Percentiles rank a stretch among this genome's conserved stretches.
phyloP scores from a whole-genome alignment of 257 asterid species.

The Ligustrum vulgare region DNA sequence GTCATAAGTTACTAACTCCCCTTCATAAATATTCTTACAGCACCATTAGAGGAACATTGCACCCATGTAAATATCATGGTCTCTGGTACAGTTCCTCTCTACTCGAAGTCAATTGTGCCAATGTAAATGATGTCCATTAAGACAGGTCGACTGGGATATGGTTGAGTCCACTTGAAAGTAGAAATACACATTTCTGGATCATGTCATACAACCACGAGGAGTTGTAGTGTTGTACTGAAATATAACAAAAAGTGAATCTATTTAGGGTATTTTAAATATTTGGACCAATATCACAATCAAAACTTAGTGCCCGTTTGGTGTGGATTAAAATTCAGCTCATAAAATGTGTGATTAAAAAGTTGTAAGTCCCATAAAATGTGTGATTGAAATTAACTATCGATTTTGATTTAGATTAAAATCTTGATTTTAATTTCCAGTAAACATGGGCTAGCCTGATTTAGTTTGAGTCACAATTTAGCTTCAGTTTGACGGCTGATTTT shows the following conservation, averaged over 20 bases:
- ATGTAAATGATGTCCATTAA: background rate
- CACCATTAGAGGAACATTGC: background rate
- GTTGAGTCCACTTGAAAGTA: background rate
- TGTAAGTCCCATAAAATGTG: no score
- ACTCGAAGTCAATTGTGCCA: background rate
- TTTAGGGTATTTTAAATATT: background rate
- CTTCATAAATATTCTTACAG: background rate
- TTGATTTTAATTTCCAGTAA: no score
- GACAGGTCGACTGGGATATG: background rate
- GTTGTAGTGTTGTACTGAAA: background rate
- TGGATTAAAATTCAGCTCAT: no score
- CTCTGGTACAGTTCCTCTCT: constrained; percentile 1
- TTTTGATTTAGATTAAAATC: no score
- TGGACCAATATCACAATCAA: background rate
- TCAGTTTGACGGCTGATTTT: background rate
- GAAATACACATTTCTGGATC: constrained; percentile 1
- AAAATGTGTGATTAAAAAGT: no score
- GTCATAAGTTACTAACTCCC: background rate
- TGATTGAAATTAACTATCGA: no score
- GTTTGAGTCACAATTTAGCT: background rate
- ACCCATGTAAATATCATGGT: constrained; percentile 1
- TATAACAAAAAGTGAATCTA: background rate
- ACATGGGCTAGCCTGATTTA: background rate
- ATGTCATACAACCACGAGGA: background rate
- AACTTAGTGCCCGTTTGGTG: background rate